Evolutionary conservation across 140 eudicot genomes (phyloP).

Genomic region (Bidens hawaiensis): DNA sequence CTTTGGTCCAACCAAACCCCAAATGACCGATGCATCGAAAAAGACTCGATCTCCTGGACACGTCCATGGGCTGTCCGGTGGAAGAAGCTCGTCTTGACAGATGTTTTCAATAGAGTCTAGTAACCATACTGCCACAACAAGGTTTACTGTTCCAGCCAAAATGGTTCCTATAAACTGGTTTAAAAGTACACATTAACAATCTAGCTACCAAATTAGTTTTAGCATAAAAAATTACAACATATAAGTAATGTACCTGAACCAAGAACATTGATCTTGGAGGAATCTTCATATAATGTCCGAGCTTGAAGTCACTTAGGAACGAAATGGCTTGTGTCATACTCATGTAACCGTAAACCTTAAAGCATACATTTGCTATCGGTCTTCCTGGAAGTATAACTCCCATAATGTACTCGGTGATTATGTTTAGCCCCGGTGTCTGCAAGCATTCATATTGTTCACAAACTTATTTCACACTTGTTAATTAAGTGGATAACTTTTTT

Average conservation of each 20-base stretch:
- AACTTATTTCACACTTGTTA: too few relatives aligned
- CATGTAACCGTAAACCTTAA: conserved; percentile 81
- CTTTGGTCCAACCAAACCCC: conserved; percentile 92
- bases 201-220: neutral
- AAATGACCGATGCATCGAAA: conserved; percentile 89
- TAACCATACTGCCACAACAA: conserved; percentile 75
- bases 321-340: conserved; percentile 95
- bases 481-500: too few relatives aligned
- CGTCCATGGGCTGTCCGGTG: conserved; percentile 89
- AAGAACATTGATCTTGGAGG: conserved; percentile 95
- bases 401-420: conserved; percentile 83
- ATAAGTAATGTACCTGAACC: conserved; percentile 48
- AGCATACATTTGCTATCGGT: conserved; percentile 92
- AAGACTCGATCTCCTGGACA: conserved; percentile 86
- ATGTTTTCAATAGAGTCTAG: conserved; percentile 61
- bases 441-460: neutral
- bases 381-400: conserved; percentile 79
- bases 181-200: neutral
- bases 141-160: conserved; percentile 73
- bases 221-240: too few relatives aligned
- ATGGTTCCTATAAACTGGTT: conserved; percentile 77
- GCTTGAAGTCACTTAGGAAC: conserved; percentile 77
- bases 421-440: conserved; percentile 90
- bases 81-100: conserved; percentile 77
- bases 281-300: conserved; percentile 95